phyloP scores from a whole-genome alignment of 192 early-diverging fungal genomes.

The Chytriomyces hyalinus region DNA sequence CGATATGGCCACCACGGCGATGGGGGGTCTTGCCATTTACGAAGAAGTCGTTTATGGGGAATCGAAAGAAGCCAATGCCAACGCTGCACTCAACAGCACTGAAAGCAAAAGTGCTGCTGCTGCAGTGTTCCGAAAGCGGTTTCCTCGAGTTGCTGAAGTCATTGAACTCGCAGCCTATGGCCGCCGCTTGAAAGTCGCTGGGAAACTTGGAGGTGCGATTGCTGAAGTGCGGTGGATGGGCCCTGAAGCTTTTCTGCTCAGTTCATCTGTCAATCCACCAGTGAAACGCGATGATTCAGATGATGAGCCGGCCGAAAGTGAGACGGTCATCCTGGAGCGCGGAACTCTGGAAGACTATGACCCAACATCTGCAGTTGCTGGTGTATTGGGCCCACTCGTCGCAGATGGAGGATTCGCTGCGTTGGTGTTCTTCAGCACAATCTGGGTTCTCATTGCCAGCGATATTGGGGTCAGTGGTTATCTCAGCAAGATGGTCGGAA shows the following conservation, averaged over 20 bases:
- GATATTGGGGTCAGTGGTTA: conserved; percentile 32
- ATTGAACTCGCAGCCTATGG: conserved; percentile 28
- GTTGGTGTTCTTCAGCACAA: conserved; percentile 35
- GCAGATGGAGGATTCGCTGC: conserved; percentile 12
- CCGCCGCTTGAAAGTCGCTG: background rate
- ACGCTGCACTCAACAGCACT: background rate
- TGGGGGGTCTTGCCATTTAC: conserved; percentile 18
- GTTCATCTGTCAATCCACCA: background rate
- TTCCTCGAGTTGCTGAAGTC: conserved; percentile 28
- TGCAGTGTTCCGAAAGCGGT: conserved; percentile 10
- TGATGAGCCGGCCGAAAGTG: background rate
- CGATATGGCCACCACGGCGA: conserved; percentile 16
- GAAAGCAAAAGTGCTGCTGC: conserved; percentile 8
- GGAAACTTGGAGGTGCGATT: conserved; percentile 14
- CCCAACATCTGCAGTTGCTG: conserved; percentile 14
- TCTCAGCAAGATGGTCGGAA: conserved; percentile 11
- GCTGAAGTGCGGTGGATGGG: conserved; percentile 35
- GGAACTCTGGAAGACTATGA: conserved; percentile 11
- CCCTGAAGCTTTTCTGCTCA: conserved; percentile 14
- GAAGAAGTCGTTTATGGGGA: background rate
- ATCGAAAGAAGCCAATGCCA: background rate
- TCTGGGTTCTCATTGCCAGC: conserved; percentile 16
- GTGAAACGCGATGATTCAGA: background rate
- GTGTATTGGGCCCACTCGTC: conserved; percentile 4
- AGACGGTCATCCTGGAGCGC: background rate